Evolutionary conservation across 2,329 filamentous ascomycete genomes (phyloP).

Genomic region (Periconia digitata): DNA sequence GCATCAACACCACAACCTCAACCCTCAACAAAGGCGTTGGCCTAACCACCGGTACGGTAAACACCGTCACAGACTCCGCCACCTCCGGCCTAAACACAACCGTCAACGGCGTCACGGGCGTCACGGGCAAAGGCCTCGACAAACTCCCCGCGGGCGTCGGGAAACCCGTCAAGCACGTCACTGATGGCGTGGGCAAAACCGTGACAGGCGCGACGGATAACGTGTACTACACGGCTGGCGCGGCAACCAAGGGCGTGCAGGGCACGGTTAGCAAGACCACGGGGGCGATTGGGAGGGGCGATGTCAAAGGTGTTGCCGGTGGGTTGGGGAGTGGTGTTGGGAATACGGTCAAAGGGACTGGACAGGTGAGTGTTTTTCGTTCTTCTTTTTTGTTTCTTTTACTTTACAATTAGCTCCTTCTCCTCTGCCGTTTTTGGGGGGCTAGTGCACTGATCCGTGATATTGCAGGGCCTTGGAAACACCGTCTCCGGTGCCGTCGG

Average conservation of each 20-base stretch:
- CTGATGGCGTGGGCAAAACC: conserved; percentile 46
- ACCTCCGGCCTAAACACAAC: conserved; percentile 40
- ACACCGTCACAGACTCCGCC: conserved; percentile 41
- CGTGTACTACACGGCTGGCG: conserved; percentile 44
- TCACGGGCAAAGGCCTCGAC: conserved; percentile 41
- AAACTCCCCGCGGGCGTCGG: conserved; percentile 37
- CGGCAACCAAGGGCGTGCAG: conserved; percentile 45
- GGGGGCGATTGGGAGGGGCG: conserved; percentile 45
- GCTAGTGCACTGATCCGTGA: not conserved
- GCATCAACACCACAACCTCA: conserved; percentile 36
- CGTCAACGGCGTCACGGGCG: conserved; percentile 41
- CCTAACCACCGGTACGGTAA: conserved; percentile 36
- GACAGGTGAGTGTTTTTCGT: conserved; percentile 27
- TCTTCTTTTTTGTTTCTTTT: conserved; percentile 1
- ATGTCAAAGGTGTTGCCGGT: conserved; percentile 42
- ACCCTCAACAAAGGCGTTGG: conserved; percentile 41
- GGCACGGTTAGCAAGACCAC: conserved; percentile 49
- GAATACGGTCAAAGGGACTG: conserved; percentile 39
- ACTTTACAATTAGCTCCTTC: not conserved
- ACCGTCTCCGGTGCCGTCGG: conserved; percentile 43
- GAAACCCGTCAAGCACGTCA: conserved; percentile 44
- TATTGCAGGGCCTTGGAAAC: conserved; percentile 27
- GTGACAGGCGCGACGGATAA: conserved; percentile 43
- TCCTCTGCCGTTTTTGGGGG: not conserved
- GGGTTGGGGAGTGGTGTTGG: conserved; percentile 44